Base-by-base conservation (phyloP, 2,329 filamentous ascomycete species). In the Dactylella cylindrospora region DNA sequence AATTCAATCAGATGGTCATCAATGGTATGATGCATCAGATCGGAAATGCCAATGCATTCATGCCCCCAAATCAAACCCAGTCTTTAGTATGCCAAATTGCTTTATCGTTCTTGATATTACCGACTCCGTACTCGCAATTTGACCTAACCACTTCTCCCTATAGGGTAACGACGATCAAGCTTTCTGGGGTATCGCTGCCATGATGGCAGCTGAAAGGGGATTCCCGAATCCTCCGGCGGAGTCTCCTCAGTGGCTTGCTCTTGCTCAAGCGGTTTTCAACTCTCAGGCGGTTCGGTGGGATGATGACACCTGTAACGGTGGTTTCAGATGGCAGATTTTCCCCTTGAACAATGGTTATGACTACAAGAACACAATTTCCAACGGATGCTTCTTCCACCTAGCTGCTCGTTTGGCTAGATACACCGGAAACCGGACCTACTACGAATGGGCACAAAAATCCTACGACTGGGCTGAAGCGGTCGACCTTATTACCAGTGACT, bases 321-420 rank as follows among this genome's bases (percentile, higher is more conserved):
- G 89, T 7, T 73, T 95, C 66, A 82, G 85, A 65, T 95, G 90
- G 90, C 89, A 95, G 74, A 86, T 94, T 64, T 90, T 85, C 74
- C 78, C 81, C 9, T 87, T 84, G 74, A 90, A 90, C 74, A 80
- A 78, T 53, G 88, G 88, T 3, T 82, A 77, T 67, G 73, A 74
- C 47, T 82, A 79, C 67, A 81, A 82, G 66, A 82, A 82, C 66
- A 76, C 77, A 17, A 78, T 82, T 64, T 79, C 77, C 9, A 82
- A 82, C 65, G 80, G 79, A 2, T 79, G 75, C 25, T 76, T 82
- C 57, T 81, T 82, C 71, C 78, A 81, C 66, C 74, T 83, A 8
- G 76, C 77, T 2, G 59, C 69, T 13, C 65, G 69, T 23, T 55
- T 70, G 7, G 69, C 68, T 5, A 65, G 67, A 28, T 70, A 70